Base-by-base conservation (phyloP, 2,329 filamentous ascomycete species). In the Microsporum audouinii region DNA sequence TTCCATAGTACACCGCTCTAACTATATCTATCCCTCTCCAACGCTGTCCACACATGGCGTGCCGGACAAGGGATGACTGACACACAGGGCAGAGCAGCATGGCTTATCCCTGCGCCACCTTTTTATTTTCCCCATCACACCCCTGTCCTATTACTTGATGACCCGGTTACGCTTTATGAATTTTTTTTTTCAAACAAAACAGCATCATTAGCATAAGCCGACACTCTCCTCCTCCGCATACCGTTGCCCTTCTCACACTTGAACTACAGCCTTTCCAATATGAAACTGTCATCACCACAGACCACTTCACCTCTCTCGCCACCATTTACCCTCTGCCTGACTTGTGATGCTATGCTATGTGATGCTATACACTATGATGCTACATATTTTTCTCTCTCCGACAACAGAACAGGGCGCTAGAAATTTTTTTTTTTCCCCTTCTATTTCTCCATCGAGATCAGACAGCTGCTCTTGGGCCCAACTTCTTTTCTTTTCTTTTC, bases 101-200 rank as follows among this genome's bases (percentile, higher is more conserved):
- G 49, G 49, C 49, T 51, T n/a, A 53, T 29, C 49, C 49, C 49
- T 53, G 49, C 31, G 27, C 49, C 49, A 53, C 49, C 27, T 43
- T 43, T 2, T 43, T 5, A 14, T n/a, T 43, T 43, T n/a, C n/a
- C 39, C 14, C 10, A 43, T 27, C 49, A 29, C 49, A 29, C n/a
- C 45, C 45, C 29, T 53, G 49, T 53, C 31, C 49, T 31, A 34
- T 53, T 53, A 53, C 49, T 53, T 57, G 29, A 57, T 57, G 55
- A 57, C 55, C 55, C 31, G 55, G 55, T 57, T 57, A 57, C 55
- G 55, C 55, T 57, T 57, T 57, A 57, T 41, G 55, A 57, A 14
- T 36, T 38, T 14, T 39, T 41, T 41, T 43, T 41, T 29, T n/a
- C 29, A 4, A 53, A 33, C 49, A 57, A 57, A 57, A 38, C 55